A percentile compares a stretch with the other conserved stretches of the same genome.
phyloP scores from a whole-genome alignment of 73 alveolate genomes.

The Symbiodinium pilosum region DNA sequence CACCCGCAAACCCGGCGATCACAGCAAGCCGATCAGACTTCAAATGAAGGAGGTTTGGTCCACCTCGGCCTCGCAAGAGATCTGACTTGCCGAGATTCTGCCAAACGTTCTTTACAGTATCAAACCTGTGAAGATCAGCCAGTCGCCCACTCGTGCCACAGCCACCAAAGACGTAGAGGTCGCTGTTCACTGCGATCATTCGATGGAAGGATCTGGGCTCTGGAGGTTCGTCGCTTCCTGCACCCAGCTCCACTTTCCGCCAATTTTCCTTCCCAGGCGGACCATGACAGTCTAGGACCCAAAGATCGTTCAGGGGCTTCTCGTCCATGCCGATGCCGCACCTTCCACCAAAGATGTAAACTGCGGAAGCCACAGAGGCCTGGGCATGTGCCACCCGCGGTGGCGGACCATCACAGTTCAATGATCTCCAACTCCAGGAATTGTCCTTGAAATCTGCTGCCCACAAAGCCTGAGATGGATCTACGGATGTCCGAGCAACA shows the following conservation, averaged over 20 bases:
- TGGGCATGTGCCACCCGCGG: constrained; percentile 20
- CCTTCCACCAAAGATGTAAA: constrained; percentile 1
- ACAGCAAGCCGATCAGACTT: constrained; percentile 15
- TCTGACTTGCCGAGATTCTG: not conserved
- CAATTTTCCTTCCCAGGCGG: not conserved
- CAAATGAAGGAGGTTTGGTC: constrained; percentile 15
- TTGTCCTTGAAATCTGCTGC: not conserved
- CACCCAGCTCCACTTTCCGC: not conserved
- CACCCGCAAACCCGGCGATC: constrained; percentile 27
- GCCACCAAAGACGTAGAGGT: not conserved
- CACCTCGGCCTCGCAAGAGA: constrained; percentile 14
- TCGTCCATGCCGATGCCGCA: not conserved
- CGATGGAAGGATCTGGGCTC: constrained; percentile 9
- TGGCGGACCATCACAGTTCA: not conserved
- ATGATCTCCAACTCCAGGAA: not conserved
- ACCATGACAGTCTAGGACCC: not conserved
- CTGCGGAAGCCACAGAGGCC: not conserved
- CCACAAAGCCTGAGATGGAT: constrained; percentile 13
- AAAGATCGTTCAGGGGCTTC: constrained; percentile 1
- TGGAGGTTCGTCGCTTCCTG: not conserved
- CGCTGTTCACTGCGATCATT: not conserved
- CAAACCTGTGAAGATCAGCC: constrained; percentile 5
- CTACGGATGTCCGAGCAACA: not conserved
- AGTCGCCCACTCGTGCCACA: constrained; percentile 6
- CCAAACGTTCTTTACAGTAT: not conserved